Conservation (phyloP, 2,329 filamentous ascomycete genomes). For the Alternaria gansuensis region DNA sequence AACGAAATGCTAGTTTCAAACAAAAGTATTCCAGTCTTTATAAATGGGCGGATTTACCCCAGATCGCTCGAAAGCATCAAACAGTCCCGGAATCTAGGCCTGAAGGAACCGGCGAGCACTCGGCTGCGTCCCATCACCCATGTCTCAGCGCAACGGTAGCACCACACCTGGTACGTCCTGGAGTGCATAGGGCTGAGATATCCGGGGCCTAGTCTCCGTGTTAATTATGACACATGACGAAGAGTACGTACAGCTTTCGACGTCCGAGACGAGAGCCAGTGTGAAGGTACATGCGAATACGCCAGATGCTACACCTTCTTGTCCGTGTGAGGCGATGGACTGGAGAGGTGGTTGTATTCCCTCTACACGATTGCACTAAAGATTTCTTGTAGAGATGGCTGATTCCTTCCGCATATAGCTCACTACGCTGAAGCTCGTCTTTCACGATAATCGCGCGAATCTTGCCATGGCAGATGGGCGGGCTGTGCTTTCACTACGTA, state of each 20-base stretch:
- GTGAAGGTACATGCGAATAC: background rate
- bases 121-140: slow-evolving; percentile 18
- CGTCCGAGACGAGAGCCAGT: background rate
- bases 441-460: background rate
- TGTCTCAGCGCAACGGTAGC: slow-evolving; percentile 28
- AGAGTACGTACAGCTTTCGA: slow-evolving; percentile 1
- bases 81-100: slow-evolving; percentile 24
- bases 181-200: slow-evolving; percentile 45
- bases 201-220: slow-evolving; percentile 28
- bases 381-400: background rate
- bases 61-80: slow-evolving; percentile 21
- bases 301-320: background rate
- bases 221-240: slow-evolving; percentile 23
- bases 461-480: background rate
- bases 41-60: slow-evolving; percentile 7
- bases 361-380: background rate
- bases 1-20: background rate
- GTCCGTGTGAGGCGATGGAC: too few relatives aligned
- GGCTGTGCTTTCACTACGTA: background rate
- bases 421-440: background rate
- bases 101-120: slow-evolving; percentile 21
- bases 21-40: background rate
- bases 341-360: background rate
- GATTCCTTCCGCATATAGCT: background rate
- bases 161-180: slow-evolving; percentile 33